phyloP scores from a whole-genome alignment of 129 eudicot genomes.

The Sambucus nigra region DNA sequence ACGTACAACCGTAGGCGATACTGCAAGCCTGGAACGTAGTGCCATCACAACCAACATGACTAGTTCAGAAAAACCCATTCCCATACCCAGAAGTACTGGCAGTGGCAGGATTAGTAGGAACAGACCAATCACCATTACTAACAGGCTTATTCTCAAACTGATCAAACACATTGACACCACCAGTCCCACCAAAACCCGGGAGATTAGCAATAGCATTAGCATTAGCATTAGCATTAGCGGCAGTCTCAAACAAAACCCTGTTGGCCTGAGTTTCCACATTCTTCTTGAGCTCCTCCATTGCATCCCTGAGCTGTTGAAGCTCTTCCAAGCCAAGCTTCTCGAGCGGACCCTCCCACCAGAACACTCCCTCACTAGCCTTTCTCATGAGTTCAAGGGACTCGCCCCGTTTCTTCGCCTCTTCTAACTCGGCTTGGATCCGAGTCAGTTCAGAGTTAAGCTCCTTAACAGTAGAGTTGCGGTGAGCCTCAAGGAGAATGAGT shows the following conservation, averaged over 20 bases:
- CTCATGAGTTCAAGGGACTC: constrained; percentile 1
- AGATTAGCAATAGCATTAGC: no score
- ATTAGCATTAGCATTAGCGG: no score
- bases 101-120: not conserved
- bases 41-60: no score
- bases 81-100: no score
- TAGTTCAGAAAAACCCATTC: no score
- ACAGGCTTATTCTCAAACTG: constrained; percentile 10
- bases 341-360: constrained; percentile 33
- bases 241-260: not conserved
- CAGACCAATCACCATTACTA: not conserved
- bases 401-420: constrained; percentile 11
- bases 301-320: constrained; percentile 15
- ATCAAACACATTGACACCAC: no score
- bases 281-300: constrained; percentile 29
- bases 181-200: no score
- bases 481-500: constrained; percentile 14
- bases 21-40: no score
- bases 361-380: not conserved
- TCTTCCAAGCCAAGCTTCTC: constrained; percentile 18
- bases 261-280: constrained; percentile 1
- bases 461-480: not conserved
- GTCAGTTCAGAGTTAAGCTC: constrained; percentile 16
- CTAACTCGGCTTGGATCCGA: constrained; percentile 2
- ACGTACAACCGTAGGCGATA: no score